Base-by-base conservation (phyloP, 164 flowering plant genomes). In the Platanus orientalis region DNA sequence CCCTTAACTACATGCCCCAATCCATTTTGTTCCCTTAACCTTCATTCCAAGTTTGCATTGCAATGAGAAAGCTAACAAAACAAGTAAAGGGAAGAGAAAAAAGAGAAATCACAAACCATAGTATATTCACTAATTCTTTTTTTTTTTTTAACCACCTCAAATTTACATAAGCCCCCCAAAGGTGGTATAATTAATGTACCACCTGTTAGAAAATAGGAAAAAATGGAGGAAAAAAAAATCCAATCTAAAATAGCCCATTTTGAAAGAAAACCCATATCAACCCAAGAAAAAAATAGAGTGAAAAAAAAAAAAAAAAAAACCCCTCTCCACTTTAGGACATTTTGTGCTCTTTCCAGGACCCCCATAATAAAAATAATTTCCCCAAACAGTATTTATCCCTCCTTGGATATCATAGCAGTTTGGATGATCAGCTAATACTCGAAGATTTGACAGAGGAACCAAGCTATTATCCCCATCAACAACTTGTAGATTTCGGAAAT, bases 401-500 rank as follows among this genome's bases (percentile, higher is more conserved):
- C 79, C 84, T 71, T 73, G 77, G 5, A 92, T 86, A 60, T 86
- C 84, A 68, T 92, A 92, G 62, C 98, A 92, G 64, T 74, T 80
- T 4, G 96, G 77, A 65, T 85, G 98, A 73, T 92, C 98, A 45
- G 98, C 95, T 69, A 83, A 66, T 1, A 83, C 67, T 17, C 75
- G 81, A 42, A 86, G 76, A 60, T 89, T 88, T 24, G 84, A 57
- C 1, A 78, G 52, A 25, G 98, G 98, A 30, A 92, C 71, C 69
- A 92, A 73, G 70, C 75, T 92, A 52, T 92, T 92, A 55, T 89
- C 98, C 89, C 92, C 84, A 71, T 92, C 98, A n/a, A 92, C 96
- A 2, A 79, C 84, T 60, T 89, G 90, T 58, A 92, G 42, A 36
- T 89, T 92, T 48, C 96, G 65, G 58, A 92, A 89, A 63, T 92